These are phyloP conservation scores for Nannizzia gypsea DNA, from an alignment of 2,329 filamentous ascomycete species.

Conservation along the genomic window DNA sequence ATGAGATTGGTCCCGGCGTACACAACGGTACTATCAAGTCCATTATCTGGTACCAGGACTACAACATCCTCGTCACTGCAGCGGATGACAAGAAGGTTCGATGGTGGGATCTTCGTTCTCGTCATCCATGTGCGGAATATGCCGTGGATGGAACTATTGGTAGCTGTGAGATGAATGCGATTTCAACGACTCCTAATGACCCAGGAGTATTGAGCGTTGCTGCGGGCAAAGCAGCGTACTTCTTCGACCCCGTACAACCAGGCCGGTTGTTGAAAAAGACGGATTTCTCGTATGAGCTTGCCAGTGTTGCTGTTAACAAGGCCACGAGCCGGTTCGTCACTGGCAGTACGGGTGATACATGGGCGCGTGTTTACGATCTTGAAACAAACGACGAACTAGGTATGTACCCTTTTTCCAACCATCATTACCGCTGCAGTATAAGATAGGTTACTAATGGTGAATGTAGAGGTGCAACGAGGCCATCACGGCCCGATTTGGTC, in stretches of 20 bases:
- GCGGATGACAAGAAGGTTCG: constrained; percentile 81
- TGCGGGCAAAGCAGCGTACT: constrained; percentile 87
- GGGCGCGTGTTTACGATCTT: constrained; percentile 89
- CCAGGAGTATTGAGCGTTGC: constrained; percentile 74
- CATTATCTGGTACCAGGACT: constrained; percentile 84
- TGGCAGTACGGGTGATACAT: constrained; percentile 82
- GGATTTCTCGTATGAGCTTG: constrained; percentile 70
- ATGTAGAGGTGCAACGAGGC: constrained; percentile 76
- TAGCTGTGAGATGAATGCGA: constrained; percentile 75
- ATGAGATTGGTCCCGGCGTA: constrained; percentile 75
- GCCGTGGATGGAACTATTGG: constrained; percentile 74
- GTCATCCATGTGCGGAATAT: constrained; percentile 63
- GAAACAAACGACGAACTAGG: constrained; percentile 69
- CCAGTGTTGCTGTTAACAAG: constrained; percentile 78
- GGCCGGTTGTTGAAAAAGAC: constrained; percentile 64
- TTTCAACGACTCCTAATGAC: constrained; percentile 48
- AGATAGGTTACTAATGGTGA: constrained; percentile 15
- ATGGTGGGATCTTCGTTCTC: constrained; percentile 82
- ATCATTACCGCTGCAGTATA: not conserved
- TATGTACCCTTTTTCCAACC: constrained; percentile 27
- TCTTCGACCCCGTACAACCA: constrained; percentile 67
- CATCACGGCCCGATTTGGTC: constrained; percentile 98
- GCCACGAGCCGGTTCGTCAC: constrained; percentile 74
- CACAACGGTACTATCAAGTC: constrained; percentile 89
- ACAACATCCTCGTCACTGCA: constrained; percentile 80